Conservation (phyloP, 179 eudicot species). For the Silene vulgaris region DNA sequence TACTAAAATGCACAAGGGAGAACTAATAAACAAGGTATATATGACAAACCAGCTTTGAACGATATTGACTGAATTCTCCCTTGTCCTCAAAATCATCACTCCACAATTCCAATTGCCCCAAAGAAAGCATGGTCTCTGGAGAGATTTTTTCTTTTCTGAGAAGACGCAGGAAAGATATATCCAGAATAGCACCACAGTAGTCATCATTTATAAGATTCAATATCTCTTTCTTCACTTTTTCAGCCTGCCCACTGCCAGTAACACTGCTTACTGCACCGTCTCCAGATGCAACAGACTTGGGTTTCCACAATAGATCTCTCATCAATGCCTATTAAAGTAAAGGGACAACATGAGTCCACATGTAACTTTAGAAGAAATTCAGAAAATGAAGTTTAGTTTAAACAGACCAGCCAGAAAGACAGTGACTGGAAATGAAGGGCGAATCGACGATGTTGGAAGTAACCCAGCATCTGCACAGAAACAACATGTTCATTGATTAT, state of each 20-base stretch:
- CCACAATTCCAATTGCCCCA: conserved; percentile 79
- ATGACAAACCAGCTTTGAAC: conserved; percentile 77
- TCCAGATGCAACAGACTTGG: conserved; percentile 49
- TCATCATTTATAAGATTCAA: conserved; percentile 61
- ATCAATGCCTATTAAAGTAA: conserved; percentile 51
- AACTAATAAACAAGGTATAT: conserved; percentile 15
- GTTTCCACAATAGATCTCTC: conserved; percentile 70
- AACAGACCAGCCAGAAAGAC: conserved; percentile 86
- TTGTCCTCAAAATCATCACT: conserved; percentile 89
- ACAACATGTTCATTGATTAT: background rate
- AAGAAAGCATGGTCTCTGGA: conserved; percentile 46
- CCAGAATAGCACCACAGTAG: conserved; percentile 64
- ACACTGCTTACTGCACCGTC: conserved; percentile 40
- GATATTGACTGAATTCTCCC: conserved; percentile 88
- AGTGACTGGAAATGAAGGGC: conserved; percentile 72
- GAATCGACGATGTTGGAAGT: conserved; percentile 76
- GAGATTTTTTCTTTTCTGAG: conserved; percentile 73
- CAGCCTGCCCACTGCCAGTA: conserved; percentile 46
- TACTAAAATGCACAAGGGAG: background rate
- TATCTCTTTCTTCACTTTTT: conserved; percentile 54
- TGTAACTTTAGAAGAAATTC: conserved; percentile 8
- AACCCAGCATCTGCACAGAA: conserved; percentile 76
- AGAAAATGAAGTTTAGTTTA: conserved; percentile 1
- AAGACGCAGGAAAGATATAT: conserved; percentile 64
- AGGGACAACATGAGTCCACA: conserved; percentile 18